These are phyloP conservation scores for Codiaeum variegatum DNA, from an alignment of 441 rosid genomes.

Conservation along the genomic window DNA sequence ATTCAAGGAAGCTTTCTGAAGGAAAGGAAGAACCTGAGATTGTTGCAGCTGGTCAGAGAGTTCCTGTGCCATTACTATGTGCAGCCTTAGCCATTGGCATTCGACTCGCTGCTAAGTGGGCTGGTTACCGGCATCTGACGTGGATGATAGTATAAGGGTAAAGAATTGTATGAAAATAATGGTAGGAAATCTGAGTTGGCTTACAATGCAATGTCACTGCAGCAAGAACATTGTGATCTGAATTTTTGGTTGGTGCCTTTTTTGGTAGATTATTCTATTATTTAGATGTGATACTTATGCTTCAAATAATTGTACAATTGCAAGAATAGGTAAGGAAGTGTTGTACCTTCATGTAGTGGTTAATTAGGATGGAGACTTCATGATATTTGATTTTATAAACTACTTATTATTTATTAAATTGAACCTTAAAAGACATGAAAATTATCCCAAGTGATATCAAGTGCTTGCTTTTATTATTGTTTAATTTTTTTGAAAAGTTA, in stretches of 20 bases:
- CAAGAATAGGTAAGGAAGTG: neutral
- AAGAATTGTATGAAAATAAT: neutral
- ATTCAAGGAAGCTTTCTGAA: conserved; percentile 39
- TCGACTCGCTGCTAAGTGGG: conserved; percentile 77
- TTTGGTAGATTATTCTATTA: neutral
- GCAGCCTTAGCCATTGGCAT: conserved; percentile 78
- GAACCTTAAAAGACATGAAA: neutral
- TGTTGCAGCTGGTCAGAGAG: conserved; percentile 22
- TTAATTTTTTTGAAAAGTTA: no score
- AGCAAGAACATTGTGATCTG: neutral
- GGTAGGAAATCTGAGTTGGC: conserved; percentile 5
- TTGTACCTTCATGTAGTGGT: neutral
- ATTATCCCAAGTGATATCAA: no score
- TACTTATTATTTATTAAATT: neutral
- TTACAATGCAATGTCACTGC: neutral
- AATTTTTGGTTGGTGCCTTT: neutral
- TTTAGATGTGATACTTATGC: no score
- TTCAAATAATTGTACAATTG: neutral
- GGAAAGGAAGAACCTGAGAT: conserved; percentile 41
- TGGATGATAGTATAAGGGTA: conserved; percentile 66
- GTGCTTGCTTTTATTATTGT: no score
- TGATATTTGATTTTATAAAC: neutral
- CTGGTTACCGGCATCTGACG: conserved; percentile 77
- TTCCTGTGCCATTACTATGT: conserved; percentile 56
- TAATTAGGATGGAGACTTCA: neutral